phyloP scores from a whole-genome alignment of 257 asterid species.

The Ligustrum vulgare region DNA sequence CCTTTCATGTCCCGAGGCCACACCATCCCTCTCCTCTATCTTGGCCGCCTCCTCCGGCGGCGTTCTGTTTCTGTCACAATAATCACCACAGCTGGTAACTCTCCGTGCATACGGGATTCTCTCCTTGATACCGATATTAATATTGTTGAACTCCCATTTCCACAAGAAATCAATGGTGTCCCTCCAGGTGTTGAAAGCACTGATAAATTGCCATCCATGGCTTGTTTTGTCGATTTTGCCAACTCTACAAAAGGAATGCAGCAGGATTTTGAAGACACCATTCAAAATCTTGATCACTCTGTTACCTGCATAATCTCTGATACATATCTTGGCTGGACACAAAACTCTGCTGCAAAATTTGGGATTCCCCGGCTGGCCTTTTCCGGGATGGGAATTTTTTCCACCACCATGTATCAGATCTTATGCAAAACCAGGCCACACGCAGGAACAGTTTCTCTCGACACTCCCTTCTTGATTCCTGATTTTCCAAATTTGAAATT shows the following conservation, averaged over 20 bases:
- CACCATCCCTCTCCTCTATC: constrained; percentile 73
- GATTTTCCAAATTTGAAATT: constrained; percentile 41
- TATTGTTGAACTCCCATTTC: constrained; percentile 61
- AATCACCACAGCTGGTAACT: constrained; percentile 65
- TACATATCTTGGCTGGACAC: constrained; percentile 62
- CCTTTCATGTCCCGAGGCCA: constrained; percentile 79
- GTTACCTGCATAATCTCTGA: constrained; percentile 63
- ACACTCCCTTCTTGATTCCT: constrained; percentile 43
- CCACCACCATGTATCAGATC: constrained; percentile 39
- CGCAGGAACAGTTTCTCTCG: constrained; percentile 26
- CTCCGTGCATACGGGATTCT: constrained; percentile 34
- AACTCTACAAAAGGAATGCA: constrained; percentile 54
- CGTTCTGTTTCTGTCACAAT: constrained; percentile 53
- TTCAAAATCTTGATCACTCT: constrained; percentile 32
- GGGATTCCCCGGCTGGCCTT: constrained; percentile 51
- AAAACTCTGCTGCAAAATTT: constrained; percentile 38
- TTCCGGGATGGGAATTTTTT: constrained; percentile 57
- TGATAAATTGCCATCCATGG: constrained; percentile 47
- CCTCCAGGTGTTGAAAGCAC: constrained; percentile 73
- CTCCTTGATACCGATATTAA: constrained; percentile 37
- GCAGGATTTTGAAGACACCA: constrained; percentile 43
- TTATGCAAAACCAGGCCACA: constrained; percentile 46
- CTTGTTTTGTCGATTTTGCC: constrained; percentile 35
- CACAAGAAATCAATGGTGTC: constrained; percentile 42
- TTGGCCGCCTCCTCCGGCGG: constrained; percentile 58